Evolutionary conservation across 2,329 filamentous ascomycete species (phyloP).

Genomic region (Fusarium sulawesiense): DNA sequence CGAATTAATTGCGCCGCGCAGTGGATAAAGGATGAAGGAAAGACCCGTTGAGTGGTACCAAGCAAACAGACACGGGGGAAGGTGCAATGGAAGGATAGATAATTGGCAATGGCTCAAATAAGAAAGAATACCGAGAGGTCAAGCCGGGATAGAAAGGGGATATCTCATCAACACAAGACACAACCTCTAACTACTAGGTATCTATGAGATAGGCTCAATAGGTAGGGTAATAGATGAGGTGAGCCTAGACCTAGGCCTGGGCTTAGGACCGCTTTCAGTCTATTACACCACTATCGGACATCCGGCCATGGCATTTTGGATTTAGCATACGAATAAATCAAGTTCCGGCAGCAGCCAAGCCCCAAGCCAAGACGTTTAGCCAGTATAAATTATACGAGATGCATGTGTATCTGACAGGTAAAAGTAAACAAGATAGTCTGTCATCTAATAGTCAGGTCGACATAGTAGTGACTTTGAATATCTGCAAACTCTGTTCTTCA

Average conservation of each 20-base stretch:
- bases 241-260: constrained; percentile 8
- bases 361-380: constrained; percentile 22
- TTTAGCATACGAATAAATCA: constrained; percentile 31
- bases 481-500: background rate
- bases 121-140: constrained; percentile 29
- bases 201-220: background rate
- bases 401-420: background rate
- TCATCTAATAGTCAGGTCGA: background rate
- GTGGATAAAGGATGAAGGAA: constrained; percentile 10
- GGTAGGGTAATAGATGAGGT: background rate
- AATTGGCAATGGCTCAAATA: constrained; percentile 37
- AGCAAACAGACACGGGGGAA: constrained; percentile 19
- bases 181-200: constrained; percentile 5
- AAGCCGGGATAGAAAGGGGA: constrained; percentile 25
- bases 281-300: constrained; percentile 35
- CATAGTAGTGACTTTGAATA: background rate
- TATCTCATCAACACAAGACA: constrained; percentile 17
- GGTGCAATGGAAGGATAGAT: constrained; percentile 22
- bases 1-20: background rate
- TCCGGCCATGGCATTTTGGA: constrained; percentile 21
- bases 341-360: constrained; percentile 23
- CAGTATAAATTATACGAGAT: constrained; percentile 4
- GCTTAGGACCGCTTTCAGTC: constrained; percentile 19
- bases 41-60: constrained; percentile 2
- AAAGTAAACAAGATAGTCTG: background rate